These are phyloP conservation scores for Biancaea sappan DNA, from an alignment of 306 rosid genomes.

Conservation along the genomic window DNA sequence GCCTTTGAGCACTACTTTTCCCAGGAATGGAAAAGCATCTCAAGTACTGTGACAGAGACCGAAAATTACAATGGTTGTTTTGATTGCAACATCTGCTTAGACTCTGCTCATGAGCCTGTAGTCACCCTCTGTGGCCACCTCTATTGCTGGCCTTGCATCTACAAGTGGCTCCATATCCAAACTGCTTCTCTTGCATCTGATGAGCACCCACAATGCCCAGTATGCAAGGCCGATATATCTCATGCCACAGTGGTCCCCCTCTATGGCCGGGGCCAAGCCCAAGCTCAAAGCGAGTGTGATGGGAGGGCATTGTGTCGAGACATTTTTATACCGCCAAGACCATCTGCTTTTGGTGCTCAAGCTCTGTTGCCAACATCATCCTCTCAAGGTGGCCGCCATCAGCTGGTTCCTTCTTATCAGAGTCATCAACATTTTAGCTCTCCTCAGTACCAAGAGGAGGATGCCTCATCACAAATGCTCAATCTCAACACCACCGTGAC, in stretches of 20 bases:
- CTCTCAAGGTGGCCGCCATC: conserved; percentile 57
- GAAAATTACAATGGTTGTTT: conserved; percentile 58
- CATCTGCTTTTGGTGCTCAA: conserved; percentile 62
- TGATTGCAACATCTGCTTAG: conserved; percentile 94
- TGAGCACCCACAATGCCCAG: conserved; percentile 91
- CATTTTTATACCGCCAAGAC: conserved; percentile 72
- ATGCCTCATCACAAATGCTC: conserved; percentile 51
- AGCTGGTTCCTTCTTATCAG: conserved; percentile 75
- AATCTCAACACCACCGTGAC: conserved; percentile 45
- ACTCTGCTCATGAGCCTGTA: conserved; percentile 76
- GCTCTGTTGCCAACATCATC: conserved; percentile 39
- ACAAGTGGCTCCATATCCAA: conserved; percentile 84
- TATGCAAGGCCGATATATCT: conserved; percentile 85
- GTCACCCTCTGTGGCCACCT: conserved; percentile 97
- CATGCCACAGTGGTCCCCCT: conserved; percentile 82
- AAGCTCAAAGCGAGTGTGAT: conserved; percentile 36
- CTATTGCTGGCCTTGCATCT: conserved; percentile 98
- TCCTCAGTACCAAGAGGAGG: conserved; percentile 47
- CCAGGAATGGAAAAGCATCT: conserved; percentile 55
- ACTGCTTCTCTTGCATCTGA: conserved; percentile 71
- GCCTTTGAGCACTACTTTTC: conserved; percentile 57
- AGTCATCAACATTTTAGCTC: conserved; percentile 54
- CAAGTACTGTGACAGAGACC: conserved; percentile 44
- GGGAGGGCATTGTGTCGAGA: conserved; percentile 42
- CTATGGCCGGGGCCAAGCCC: conserved; percentile 68